These are phyloP conservation scores for Picea glauca DNA, from an alignment of 75 land plant genomes.

Conservation along the genomic window DNA sequence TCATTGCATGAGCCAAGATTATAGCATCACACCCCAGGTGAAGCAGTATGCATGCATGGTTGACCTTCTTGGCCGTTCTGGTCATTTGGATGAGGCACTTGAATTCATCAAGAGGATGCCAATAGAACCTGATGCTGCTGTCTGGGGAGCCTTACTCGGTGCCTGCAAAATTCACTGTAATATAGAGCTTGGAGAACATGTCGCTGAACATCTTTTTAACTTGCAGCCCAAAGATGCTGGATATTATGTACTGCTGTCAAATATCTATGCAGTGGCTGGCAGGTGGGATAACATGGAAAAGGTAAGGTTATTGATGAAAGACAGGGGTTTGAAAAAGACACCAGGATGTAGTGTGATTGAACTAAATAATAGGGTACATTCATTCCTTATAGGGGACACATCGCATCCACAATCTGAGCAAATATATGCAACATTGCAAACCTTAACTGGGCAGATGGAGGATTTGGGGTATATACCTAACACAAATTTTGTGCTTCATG, in stretches of 20 bases:
- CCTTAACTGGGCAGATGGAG: neutral
- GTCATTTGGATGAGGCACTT: constrained; percentile 44
- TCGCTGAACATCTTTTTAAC: neutral
- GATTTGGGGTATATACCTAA: neutral
- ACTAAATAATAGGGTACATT: neutral
- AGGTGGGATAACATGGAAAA: neutral
- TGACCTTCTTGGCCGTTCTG: constrained; percentile 37
- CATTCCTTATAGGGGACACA: neutral
- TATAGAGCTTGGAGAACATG: neutral
- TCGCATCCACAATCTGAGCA: neutral
- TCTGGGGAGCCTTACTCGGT: constrained; percentile 59
- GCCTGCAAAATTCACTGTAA: constrained; percentile 22
- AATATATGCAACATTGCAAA: neutral
- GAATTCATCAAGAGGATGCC: constrained; percentile 44
- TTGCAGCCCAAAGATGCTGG: neutral
- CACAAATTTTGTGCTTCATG: neutral
- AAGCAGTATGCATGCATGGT: constrained; percentile 27
- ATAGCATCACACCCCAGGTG: constrained; percentile 13
- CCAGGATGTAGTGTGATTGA: constrained; percentile 4
- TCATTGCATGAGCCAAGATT: constrained; percentile 1
- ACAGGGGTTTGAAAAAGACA: neutral
- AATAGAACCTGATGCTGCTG: constrained; percentile 30
- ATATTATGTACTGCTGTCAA: neutral
- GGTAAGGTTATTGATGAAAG: neutral
- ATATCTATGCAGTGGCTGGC: neutral